phyloP scores from a whole-genome alignment of 2,329 filamentous ascomycete genomes.

The Ophiostoma himal-ulmi region DNA sequence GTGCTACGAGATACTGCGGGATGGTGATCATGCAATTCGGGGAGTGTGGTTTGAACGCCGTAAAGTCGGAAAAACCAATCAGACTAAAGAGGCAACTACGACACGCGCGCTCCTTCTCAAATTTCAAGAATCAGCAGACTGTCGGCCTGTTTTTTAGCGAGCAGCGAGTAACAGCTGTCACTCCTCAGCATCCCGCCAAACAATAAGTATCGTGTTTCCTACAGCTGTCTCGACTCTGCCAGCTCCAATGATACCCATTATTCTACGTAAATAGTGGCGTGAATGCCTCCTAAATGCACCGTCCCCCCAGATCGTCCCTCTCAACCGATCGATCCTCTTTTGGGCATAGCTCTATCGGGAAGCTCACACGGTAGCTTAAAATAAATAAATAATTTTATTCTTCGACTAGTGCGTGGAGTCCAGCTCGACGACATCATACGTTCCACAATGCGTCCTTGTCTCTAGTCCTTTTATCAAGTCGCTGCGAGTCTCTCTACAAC shows the following conservation, averaged over 20 bases:
- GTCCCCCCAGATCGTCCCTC: conserved; percentile 17
- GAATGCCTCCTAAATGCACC: background rate
- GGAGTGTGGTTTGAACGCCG: too few species aligned
- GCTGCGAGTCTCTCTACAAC: background rate
- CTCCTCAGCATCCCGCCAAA: too few species aligned
- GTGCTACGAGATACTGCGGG: background rate
- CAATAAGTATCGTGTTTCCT: background rate
- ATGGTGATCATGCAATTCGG: background rate
- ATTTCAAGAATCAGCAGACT: background rate
- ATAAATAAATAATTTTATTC: background rate
- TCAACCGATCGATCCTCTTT: conserved; percentile 14
- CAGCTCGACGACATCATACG: conserved; percentile 15
- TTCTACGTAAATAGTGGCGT: background rate
- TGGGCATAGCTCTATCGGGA: conserved; percentile 17
- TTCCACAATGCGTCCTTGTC: conserved; percentile 13
- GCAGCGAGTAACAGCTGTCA: background rate
- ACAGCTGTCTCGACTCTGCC: too few species aligned
- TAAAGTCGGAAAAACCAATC: background rate
- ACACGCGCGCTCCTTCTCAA: background rate
- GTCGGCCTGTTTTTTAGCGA: background rate
- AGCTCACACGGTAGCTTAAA: background rate
- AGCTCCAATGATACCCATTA: background rate
- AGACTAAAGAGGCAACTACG: background rate
- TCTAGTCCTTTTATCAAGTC: background rate
- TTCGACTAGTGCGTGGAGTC: background rate